Base-by-base conservation (phyloP, 805 yeast species). In the Starmerella kuoi region DNA sequence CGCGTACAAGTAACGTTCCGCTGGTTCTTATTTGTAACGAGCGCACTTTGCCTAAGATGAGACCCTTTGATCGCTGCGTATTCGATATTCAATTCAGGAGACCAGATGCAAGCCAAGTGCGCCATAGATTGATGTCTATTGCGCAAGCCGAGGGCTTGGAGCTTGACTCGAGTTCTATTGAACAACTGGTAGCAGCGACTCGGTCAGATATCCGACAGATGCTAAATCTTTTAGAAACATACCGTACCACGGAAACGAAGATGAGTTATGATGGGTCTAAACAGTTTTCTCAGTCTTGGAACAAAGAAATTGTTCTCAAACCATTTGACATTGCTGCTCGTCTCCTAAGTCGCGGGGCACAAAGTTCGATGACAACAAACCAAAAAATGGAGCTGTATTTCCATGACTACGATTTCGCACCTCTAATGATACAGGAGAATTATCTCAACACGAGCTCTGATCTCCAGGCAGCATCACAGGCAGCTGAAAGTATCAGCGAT, bases 361-460 rank as follows among this genome's bases (percentile, higher is more conserved):
- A 37, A 23, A 22, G n/a, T 20, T 17, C 44, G 15, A 41, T 45
- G 47, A 68, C 77, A 2, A 59, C 88, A 48, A 80, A 78, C 60
- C 94, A 85, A 49, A 82, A 85, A 57, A 77, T 88, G 55, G 88
- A 82, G 53, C 69, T 85, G 40, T 91, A 86, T 58, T 91, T 91
- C 66, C 86, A 85, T 61, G 98, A 91, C 61, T 82, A 84, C 62
- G 95, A 86, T 57, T 80, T 91, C 58, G 77, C 94, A 1, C 97
- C 98, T 4, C 68, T 88, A 47, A 88, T 91, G 97, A 73, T 91
- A 40, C 96, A 88, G 57, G 98, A 91, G 59, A 91, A 91, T 62
- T 91, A 91, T 58, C 61, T 84, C 37, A 63, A 63, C 27, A 77
- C 93, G 0, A 65, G 64, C 31, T 95, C 65, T 17, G 34, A 54